Base-by-base conservation (phyloP, 768 basidiomycete genomes). In the Lyophyllum shimeji region DNA sequence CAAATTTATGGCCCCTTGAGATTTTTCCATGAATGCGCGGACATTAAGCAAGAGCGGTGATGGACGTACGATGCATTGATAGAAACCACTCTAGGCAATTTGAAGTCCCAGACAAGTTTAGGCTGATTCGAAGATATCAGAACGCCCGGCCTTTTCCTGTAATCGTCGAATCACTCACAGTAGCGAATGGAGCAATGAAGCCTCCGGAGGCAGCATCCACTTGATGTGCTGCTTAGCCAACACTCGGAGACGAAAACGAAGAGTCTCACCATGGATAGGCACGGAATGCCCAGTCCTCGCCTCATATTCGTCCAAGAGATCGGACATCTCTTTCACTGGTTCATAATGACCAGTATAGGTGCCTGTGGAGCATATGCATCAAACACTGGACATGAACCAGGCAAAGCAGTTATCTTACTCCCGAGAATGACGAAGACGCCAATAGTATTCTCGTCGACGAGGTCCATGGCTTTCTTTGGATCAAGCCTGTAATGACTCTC, bases 291-390 rank as follows among this genome's bases (percentile, higher is more conserved):
- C 86, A 0, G 84, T 86, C 63, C 79, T 75, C n/a, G 70, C 70
- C 65, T 88, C 80, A 64, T 82, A 84, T 60, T 82, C 79, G 62
- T 87, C 85, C 43, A 87, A 75, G 9, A 90, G 77, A 40, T 86
- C 84, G 1, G 88, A 76, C 85, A 97, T 90, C 67, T 87, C 90
- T 67, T 90, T 82, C 29, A 97, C 94, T 12, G 88, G 85, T 63
- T 96, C 95, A 63, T 80, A 82, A 59, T 82, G 81, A 1, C 88
- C 88, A 15, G 88, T 89, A 66, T 88, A 89, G 2, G 77, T 80
- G 50, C 76, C 74, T 72, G 56, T 57, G 29, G 50, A 37, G 7
- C 40, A 78, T 84, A 61, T 76, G 76, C n/a, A 79, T 82, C 6
- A 82, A 83, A 60, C 79, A 23, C 34, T 78, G 81, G 31, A 71